Evolutionary conservation across 192 early-diverging fungal species (phyloP), one percentile per base, ranked within the genome.

Genomic region (Cladochytrium replicatum): DNA sequence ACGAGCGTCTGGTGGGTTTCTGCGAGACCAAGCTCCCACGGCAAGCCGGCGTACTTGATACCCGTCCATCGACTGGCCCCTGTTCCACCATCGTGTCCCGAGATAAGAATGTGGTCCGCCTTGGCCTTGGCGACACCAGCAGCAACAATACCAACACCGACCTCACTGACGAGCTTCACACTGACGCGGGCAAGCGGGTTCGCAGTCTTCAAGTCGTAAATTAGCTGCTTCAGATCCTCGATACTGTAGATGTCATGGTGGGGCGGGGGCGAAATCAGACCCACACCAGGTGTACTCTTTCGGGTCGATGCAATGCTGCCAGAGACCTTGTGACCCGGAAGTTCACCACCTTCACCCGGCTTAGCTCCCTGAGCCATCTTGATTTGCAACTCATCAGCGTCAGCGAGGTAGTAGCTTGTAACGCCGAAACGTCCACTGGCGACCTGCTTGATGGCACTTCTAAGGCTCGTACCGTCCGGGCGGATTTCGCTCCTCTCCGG

Each of bases 361-460:
- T 96, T 98, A 39, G 95, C 95, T 47, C 95, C 95, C 66, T 98
- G 95, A 4, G 95, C 95, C 84, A 98, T 88, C 77, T 98, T 98
- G 80, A 98, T 98, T 61, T 98, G 95, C 19, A 98, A 77, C 71
- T 98, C 92, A 51, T 98, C 89, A 2, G 92, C 79, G 60, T 98
- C 90, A 1, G 89, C 78, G 29, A 96, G 78, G 58, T 98, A 98
- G 61, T 79, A 88, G 48, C 81, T 83, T 41, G 95, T 98, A 1
- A 98, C 92, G 64, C 95, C 95, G 62, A 98, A 98, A 45, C 95
- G 88, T 27, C 92, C 95, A 21, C 89, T 93, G 6, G 95, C 95
- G 37, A 98, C 88, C 66, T 98, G 95, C 74, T 98, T 98, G 78
- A 98, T 98, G 4, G 95, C 84, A 5, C 89, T 92, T 22, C 95